phyloP scores from a whole-genome alignment of 225 moss, liverwort and hornwort genomes.

The Thuidium tamariscinum region DNA sequence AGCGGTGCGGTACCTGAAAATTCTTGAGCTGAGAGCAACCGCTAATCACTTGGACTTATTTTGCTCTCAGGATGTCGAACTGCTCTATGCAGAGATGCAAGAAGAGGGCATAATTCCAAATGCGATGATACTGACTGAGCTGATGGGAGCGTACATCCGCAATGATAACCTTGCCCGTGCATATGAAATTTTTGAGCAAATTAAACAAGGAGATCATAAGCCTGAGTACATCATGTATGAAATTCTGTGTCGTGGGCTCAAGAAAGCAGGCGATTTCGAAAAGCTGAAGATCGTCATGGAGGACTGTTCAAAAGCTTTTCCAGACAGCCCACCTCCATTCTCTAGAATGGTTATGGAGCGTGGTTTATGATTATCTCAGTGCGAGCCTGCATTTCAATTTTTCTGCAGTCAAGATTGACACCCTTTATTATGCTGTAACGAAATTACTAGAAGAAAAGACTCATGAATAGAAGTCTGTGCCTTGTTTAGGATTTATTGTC shows the following conservation, averaged over 20 bases:
- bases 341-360: conserved; percentile 33
- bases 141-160: conserved; percentile 53
- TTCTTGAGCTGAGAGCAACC: not conserved
- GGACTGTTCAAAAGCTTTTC: conserved; percentile 29
- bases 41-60: not conserved
- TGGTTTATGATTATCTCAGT: conserved; percentile 1
- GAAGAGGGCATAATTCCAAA: conserved; percentile 27
- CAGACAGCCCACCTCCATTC: conserved; percentile 36
- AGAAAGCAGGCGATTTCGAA: conserved; percentile 41
- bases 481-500: not conserved
- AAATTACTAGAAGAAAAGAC: not conserved
- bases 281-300: conserved; percentile 45
- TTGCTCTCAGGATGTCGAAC: conserved; percentile 37
- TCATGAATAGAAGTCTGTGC: not conserved
- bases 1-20: not conserved
- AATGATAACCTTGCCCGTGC: conserved; percentile 19
- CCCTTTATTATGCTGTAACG: not conserved
- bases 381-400: not conserved
- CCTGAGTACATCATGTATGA: conserved; percentile 42
- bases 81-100: conserved; percentile 27
- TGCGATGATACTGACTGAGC: conserved; percentile 44
- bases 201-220: conserved; percentile 15
- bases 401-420: not conserved
- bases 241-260: conserved; percentile 43
- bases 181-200: conserved; percentile 28